Evolutionary conservation across 2,329 filamentous ascomycete genomes (phyloP).

Genomic region (Graphilbum sp.): DNA sequence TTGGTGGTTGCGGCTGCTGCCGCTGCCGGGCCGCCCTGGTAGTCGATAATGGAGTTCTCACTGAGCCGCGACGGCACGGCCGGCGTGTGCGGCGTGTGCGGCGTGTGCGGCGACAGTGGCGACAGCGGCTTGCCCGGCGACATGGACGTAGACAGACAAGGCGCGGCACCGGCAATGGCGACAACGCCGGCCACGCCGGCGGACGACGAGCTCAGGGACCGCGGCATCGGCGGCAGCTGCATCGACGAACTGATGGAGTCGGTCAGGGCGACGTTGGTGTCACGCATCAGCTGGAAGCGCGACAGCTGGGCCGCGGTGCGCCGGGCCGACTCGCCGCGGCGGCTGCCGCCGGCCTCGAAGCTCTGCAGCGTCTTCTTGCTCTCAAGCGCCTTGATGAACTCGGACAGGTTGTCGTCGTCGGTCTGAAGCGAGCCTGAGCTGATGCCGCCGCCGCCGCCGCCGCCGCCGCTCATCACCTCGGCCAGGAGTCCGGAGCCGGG

Average conservation of each 20-base stretch:
- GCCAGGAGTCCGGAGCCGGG: conserved; percentile 69
- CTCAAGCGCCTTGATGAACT: conserved; percentile 81
- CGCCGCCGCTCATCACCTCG: conserved; percentile 24
- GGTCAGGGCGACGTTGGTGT: conserved; percentile 74
- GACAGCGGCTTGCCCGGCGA: conserved; percentile 83
- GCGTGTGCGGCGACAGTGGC: conserved; percentile 80
- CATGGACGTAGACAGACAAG: conserved; percentile 58
- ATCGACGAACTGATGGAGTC: conserved; percentile 89
- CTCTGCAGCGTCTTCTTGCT: conserved; percentile 72
- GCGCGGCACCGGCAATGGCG: conserved; percentile 21
- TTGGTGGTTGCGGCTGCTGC: no score
- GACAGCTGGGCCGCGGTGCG: conserved; percentile 64
- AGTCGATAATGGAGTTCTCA: conserved; percentile 71
- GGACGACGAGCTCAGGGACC: conserved; percentile 50
- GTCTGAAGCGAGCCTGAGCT: conserved; percentile 51
- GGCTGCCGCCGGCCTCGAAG: conserved; percentile 48
- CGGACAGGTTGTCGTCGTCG: conserved; percentile 85
- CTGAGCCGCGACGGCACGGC: conserved; percentile 87
- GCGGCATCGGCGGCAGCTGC: conserved; percentile 55
- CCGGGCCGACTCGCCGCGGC: conserved; percentile 53
- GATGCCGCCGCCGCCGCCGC: conserved; percentile 17
- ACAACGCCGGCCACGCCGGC: no score
- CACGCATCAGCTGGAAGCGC: conserved; percentile 76
- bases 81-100: conserved; percentile 81
- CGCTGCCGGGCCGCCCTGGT: conserved; percentile 19